A percentile compares a stretch with the other conserved stretches of the same genome.
Conservation (phyloP, 495 filamentous ascomycete species). For the Penicillium flavigenum region DNA sequence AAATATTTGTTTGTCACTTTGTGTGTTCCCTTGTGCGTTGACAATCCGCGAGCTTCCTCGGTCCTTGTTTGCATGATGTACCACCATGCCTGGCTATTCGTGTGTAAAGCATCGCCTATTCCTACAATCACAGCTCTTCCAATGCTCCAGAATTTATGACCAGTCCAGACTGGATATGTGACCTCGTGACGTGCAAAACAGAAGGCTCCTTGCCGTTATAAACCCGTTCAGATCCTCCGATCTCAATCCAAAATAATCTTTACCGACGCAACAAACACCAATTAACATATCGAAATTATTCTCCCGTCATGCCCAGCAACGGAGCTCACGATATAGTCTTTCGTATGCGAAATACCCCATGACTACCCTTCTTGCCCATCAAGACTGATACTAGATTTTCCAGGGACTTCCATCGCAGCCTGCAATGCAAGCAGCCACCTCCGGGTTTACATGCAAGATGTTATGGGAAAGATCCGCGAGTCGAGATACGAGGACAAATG, state of each 20-base stretch:
- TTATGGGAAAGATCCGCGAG: constrained; percentile 15
- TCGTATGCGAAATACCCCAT: neutral
- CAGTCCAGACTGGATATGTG: neutral
- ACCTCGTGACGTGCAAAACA: neutral
- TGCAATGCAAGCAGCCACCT: constrained; percentile 16
- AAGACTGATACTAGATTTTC: neutral
- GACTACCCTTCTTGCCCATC: neutral
- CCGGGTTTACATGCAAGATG: constrained; percentile 22
- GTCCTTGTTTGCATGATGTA: too few species aligned
- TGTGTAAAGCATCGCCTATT: too few species aligned
- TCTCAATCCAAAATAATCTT: neutral
- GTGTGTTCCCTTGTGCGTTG: too few species aligned
- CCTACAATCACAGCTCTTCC: constrained; percentile 1
- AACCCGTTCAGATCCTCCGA: neutral
- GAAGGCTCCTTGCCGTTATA: neutral
- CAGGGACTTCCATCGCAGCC: constrained; percentile 18
- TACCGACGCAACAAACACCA: neutral
- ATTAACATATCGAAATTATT: neutral
- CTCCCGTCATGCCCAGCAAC: neutral
- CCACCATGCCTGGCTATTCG: too few species aligned
- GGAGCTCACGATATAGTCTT: constrained; percentile 3
- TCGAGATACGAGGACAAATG: constrained; percentile 13
- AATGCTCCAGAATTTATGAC: neutral
- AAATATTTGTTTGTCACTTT: too few species aligned
- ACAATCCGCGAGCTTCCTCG: too few species aligned